A percentile compares a stretch with the other conserved stretches of the same genome.
phyloP scores from a whole-genome alignment of 441 rosid species.

The Syzygium malaccense region DNA sequence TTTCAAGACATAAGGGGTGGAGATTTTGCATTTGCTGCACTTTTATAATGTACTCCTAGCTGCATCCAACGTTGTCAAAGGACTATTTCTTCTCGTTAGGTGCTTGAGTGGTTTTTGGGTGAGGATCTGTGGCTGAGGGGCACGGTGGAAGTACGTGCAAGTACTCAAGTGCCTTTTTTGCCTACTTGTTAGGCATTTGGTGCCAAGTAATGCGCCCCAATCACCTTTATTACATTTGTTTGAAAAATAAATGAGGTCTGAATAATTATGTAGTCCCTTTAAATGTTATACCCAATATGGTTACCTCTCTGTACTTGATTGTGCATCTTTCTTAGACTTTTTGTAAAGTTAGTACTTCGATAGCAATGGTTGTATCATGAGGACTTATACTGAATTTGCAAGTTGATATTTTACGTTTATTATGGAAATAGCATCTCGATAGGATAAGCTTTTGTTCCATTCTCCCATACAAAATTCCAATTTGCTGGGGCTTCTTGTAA shows the following conservation, averaged over 20 bases:
- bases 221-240: neutral
- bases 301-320: neutral
- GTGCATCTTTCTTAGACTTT: neutral
- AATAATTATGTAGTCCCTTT: neutral
- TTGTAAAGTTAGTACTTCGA: neutral
- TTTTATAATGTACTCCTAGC: neutral
- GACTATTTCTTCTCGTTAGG: neutral
- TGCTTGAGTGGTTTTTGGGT: neutral
- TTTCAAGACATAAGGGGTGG: neutral
- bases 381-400: neutral
- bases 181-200: neutral
- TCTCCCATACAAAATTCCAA: neutral
- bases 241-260: neutral
- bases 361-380: neutral
- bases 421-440: neutral
- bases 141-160: neutral
- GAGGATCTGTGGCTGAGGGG: neutral
- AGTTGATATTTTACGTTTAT: neutral
- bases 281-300: neutral
- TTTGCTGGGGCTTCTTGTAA: neutral
- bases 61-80: neutral
- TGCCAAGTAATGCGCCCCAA: neutral
- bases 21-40: neutral
- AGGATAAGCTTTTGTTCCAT: neutral
- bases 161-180: neutral